These are phyloP conservation scores for Alternaria sp. DNA, from an alignment of 2,329 filamentous ascomycete species.

Conservation along the genomic window DNA sequence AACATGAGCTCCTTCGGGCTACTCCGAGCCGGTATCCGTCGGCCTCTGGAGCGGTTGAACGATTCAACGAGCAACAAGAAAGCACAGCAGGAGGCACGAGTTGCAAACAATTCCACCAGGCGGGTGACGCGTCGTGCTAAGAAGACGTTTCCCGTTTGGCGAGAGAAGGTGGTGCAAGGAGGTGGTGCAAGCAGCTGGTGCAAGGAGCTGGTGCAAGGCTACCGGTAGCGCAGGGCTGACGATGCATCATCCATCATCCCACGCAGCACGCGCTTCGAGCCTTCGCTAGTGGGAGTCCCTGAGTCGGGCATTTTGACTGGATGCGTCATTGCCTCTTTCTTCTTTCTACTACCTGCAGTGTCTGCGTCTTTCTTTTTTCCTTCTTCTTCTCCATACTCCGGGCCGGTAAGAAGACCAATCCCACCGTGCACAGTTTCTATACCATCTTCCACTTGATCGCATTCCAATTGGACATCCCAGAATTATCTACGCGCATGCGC, in stretches of 20 bases:
- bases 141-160: slow-evolving; percentile 3
- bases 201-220: slow-evolving; percentile 7
- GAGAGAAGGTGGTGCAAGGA: background rate
- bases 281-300: slow-evolving; percentile 32
- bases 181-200: background rate
- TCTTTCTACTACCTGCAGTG: slow-evolving; percentile 8
- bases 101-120: slow-evolving; percentile 6
- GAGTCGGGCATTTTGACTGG: slow-evolving; percentile 31
- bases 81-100: slow-evolving; percentile 2
- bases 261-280: slow-evolving; percentile 16
- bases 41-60: background rate
- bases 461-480: slow-evolving; percentile 10
- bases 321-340: slow-evolving; percentile 33
- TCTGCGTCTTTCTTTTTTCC: background rate
- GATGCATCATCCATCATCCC: slow-evolving; percentile 18
- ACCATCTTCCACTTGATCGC: background rate
- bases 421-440: too few relatives aligned
- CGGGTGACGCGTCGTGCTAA: slow-evolving; percentile 29
- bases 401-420: background rate
- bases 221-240: slow-evolving; percentile 33
- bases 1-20: slow-evolving; percentile 10
- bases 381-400: background rate
- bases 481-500: slow-evolving; percentile 14
- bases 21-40: slow-evolving; percentile 24
- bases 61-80: slow-evolving; percentile 18